Evolutionary conservation across 164 flowering plant genomes (phyloP).

Genomic region (Stephania japonica): DNA sequence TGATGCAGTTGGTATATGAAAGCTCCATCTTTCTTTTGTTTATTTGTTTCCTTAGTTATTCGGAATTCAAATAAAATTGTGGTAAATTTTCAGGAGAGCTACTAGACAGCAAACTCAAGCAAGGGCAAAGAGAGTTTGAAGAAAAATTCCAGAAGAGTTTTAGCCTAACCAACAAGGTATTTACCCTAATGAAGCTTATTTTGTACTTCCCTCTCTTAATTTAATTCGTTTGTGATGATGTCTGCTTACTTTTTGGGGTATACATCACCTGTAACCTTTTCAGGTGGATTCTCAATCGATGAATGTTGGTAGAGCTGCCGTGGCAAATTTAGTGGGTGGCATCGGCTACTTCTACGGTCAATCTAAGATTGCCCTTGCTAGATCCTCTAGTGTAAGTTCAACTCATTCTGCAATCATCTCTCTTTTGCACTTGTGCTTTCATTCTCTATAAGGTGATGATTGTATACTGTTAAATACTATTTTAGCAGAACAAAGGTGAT

Average conservation of each 20-base stretch:
- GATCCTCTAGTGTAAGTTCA: slow-evolving; percentile 48
- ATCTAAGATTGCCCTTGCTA: slow-evolving; percentile 67
- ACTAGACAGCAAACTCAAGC: slow-evolving; percentile 37
- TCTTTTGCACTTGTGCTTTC: not conserved
- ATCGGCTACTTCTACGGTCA: slow-evolving; percentile 97
- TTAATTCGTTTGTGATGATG: not conserved
- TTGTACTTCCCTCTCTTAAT: not conserved
- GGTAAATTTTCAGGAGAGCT: slow-evolving; percentile 37
- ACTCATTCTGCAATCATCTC: not conserved
- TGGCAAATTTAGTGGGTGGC: slow-evolving; percentile 87
- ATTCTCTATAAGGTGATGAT: not conserved
- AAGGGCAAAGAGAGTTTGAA: slow-evolving; percentile 53
- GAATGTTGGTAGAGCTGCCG: slow-evolving; percentile 73
- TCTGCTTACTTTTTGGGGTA: no score
- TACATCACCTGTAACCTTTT: slow-evolving; percentile 2
- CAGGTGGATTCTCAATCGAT: slow-evolving; percentile 67
- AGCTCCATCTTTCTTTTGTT: not conserved
- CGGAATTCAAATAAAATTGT: not conserved
- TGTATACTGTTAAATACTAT: slow-evolving; percentile 22
- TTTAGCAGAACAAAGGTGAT: slow-evolving; percentile 50
- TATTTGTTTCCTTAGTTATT: not conserved
- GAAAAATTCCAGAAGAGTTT: slow-evolving; percentile 50
- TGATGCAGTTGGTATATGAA: not conserved
- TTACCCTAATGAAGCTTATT: not conserved
- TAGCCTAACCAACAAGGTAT: slow-evolving; percentile 61